Percentiles rank a stretch among this genome's conserved stretches.
Evolutionary conservation across 257 asterid genomes (phyloP).

Genomic region (Petrea volubilis): DNA sequence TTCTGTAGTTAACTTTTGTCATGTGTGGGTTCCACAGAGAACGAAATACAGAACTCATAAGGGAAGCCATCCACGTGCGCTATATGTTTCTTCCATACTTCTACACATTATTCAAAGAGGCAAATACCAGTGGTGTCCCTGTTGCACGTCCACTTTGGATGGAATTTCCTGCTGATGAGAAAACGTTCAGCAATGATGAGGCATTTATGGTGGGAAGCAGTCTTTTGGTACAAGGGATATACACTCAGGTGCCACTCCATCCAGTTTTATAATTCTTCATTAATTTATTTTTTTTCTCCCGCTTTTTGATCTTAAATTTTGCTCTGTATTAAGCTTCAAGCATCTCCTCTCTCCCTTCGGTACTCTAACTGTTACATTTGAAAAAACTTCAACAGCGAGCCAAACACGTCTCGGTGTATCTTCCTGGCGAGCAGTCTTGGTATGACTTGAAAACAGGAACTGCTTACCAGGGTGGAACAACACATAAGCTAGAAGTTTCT

Average conservation of each 20-base stretch:
- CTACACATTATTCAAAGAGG: slow-evolving; percentile 93
- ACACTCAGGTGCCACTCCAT: slow-evolving; percentile 61
- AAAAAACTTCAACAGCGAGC: slow-evolving; percentile 55
- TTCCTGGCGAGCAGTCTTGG: slow-evolving; percentile 90
- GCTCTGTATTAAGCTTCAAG: no score
- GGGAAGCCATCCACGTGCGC: slow-evolving; percentile 85
- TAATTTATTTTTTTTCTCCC: not conserved
- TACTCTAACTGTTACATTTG: slow-evolving; percentile 9
- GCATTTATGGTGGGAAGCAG: slow-evolving; percentile 96
- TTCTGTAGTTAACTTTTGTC: slow-evolving; percentile 15
- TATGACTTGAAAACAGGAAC: slow-evolving; percentile 77
- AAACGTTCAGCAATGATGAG: slow-evolving; percentile 80
- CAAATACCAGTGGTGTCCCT: slow-evolving; percentile 83
- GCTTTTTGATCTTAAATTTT: no score
- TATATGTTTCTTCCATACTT: slow-evolving; percentile 90
- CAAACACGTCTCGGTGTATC: slow-evolving; percentile 80
- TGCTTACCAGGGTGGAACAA: slow-evolving; percentile 72
- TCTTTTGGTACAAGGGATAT: slow-evolving; percentile 95
- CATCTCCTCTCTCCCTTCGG: not conserved
- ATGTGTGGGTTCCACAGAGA: slow-evolving; percentile 59
- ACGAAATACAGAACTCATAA: slow-evolving; percentile 72
- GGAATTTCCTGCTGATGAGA: slow-evolving; percentile 93
- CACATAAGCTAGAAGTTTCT: slow-evolving; percentile 66
- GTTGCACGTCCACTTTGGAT: slow-evolving; percentile 96
- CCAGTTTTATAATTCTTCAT: not conserved